Evolutionary conservation across 768 basidiomycete species (phyloP), one percentile per base, ranked within the genome.

Genomic region (Postia placenta): DNA sequence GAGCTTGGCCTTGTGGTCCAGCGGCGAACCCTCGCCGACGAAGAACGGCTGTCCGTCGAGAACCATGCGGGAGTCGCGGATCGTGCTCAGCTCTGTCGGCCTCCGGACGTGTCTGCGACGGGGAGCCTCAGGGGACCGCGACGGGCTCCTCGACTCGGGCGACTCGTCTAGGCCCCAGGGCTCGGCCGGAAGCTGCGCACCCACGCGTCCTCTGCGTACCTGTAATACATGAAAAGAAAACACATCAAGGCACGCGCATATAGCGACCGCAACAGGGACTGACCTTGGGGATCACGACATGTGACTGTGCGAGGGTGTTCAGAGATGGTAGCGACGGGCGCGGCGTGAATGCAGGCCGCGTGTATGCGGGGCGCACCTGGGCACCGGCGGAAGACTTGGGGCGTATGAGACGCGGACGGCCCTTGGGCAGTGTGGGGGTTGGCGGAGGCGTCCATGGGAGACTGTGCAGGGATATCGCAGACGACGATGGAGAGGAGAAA

Each of bases 291-390:
- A 67, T 50, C 27, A 64, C 52, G 12, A 69, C 54, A 45, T 69
- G 63, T 51, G 65, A 61, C 36, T 64, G 64, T 9, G 73, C 60
- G 22, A 75, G 67, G 2, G 67, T 60, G 47, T 66, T 58, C 30
- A 75, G 54, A 0, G 74, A 71, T 0, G 74, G 74, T 20, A 75
- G 53, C 1, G 74, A 75, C 2, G 74, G 74, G 25, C 69, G 67
- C 1, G 67, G 43, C 0, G 56, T 43, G 33, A 75, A 71, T 1
- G 73, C 74, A 9, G 71, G 74, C 15, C 61, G 66, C 11, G 73
- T 73, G 45, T 68, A 52, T 0, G 74, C 74, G 1, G 73, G 71
- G 22, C 65, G 71, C 20, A 47, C 55, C 50, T 70, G 70, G 2
- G 60, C 61, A 35, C 64, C 60, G 11, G 63, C 60, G 11, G 65